phyloP scores from a whole-genome alignment of 176 grass and related monocot genomes.

The Pontederia crassipes region DNA sequence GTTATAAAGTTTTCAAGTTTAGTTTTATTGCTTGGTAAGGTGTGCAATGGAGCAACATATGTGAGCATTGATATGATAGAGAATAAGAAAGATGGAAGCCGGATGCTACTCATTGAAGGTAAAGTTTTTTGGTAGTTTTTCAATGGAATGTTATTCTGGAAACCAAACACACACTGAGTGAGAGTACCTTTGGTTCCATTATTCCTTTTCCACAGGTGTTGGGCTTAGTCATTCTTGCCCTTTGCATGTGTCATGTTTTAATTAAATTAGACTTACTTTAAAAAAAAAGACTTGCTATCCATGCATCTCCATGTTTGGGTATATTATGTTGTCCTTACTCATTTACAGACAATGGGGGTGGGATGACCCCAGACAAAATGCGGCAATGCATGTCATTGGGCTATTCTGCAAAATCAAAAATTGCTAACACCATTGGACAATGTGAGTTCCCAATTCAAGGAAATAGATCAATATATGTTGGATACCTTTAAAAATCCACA shows the following conservation, averaged over 20 bases:
- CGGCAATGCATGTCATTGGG: conserved; percentile 98
- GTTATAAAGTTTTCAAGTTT: not conserved
- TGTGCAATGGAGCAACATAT: conserved; percentile 85
- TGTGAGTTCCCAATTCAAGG: conserved; percentile 39
- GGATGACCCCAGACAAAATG: conserved; percentile 96
- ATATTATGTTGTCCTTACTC: not conserved
- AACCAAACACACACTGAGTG: too few relatives aligned
- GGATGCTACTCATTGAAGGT: conserved; percentile 96
- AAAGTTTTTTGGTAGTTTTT: conserved; percentile 7
- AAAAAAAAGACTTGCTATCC: too few relatives aligned
- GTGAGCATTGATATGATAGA: conserved; percentile 84
- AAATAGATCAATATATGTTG: not conserved
- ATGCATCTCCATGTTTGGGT: too few relatives aligned
- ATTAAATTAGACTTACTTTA: too few relatives aligned
- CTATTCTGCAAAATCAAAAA: conserved; percentile 84
- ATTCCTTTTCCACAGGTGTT: too few relatives aligned
- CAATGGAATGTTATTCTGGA: not conserved
- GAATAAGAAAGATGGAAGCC: conserved; percentile 60
- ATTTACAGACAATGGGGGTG: conserved; percentile 75
- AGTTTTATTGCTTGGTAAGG: conserved; percentile 32
- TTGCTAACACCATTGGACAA: conserved; percentile 85
- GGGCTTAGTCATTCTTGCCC: conserved; percentile 3
- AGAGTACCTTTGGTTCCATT: too few relatives aligned
- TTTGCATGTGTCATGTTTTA: not conserved
- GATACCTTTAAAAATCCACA: not conserved